Base-by-base conservation (phyloP, 2,329 filamentous ascomycete species). In the Sclerotinia subarctica region DNA sequence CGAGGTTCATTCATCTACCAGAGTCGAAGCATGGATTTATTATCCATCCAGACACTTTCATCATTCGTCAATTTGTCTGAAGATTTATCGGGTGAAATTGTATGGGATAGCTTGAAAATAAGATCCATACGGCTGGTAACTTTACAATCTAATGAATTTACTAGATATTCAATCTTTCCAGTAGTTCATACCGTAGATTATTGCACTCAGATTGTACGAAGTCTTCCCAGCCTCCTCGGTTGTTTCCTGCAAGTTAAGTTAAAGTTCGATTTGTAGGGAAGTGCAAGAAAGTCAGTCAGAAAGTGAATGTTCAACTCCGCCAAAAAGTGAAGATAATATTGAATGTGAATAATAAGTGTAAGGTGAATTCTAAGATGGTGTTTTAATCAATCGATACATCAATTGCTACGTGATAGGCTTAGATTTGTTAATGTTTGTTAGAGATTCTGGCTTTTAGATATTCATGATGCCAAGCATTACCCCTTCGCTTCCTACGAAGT, bases 381-480 rank as follows among this genome's bases (percentile, higher is more conserved):
- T 24, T 19, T 2, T 0, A 13, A 13, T 49, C 4, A 19, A 24
- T 1, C 0, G 19, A 2, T 0, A 24, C 3, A 3, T 3, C 0
- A 3, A 4, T 7, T 19, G 8, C 5, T 6, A 51, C 5, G 7
- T 21, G 5, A 26, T 5, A 1, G 15, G 13, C 0, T 26, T 26
- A 10, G 1, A 13, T 21, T 26, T 26, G 0, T 26, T 26, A 1
- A 15, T 49, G 11, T 32, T 11, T 47, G 24, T 35, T 17, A 24
- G 29, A 26, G 19, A 59, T 29, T 21, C 26, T 58, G 17, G 21
- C 19, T 19, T 13, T 52, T 62, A 21, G 13, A 46, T 53, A 35
- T 35, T 35, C 21, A 26, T 8, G 19, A 19, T 52, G 64, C 56
- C 64, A 67, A 67, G 64, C 32, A 13, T 67, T 62, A 49, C 47